A percentile compares a stretch with the other conserved stretches of the same genome.
Evolutionary conservation across 2,329 filamentous ascomycete genomes (phyloP).

Genomic region (Gaeumannomyces tritici): DNA sequence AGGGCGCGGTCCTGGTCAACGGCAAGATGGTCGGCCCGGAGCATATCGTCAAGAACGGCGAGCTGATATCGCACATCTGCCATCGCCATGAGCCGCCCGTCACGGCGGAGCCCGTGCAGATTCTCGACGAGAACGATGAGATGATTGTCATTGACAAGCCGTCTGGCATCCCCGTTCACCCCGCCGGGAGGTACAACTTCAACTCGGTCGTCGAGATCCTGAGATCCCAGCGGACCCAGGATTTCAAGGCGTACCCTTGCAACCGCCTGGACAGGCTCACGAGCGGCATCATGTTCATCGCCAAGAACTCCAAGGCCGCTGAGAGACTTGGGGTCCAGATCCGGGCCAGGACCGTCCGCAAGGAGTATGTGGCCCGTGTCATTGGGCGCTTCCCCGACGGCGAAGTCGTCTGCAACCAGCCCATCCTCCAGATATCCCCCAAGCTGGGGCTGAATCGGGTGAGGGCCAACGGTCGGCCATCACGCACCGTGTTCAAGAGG

Average conservation of each 20-base stretch:
- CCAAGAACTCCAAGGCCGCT: conserved; percentile 73
- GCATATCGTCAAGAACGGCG: conserved; percentile 75
- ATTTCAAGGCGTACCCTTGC: conserved; percentile 58
- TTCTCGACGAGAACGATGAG: conserved; percentile 86
- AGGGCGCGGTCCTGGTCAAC: conserved; percentile 72
- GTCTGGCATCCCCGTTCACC: conserved; percentile 87
- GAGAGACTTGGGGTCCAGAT: conserved; percentile 71
- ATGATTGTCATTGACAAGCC: conserved; percentile 98
- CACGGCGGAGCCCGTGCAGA: conserved; percentile 64
- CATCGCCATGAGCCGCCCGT: conserved; percentile 95
- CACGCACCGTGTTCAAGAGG: conserved; percentile 83
- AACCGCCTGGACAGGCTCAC: conserved; percentile 92
- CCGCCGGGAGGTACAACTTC: conserved; percentile 89
- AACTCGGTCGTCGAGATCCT: conserved; percentile 94
- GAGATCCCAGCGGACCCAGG: conserved; percentile 57
- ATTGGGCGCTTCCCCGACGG: conserved; percentile 86
- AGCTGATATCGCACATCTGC: conserved; percentile 83
- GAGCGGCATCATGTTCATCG: conserved; percentile 96
- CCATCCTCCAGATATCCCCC: conserved; percentile 87
- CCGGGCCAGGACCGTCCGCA: conserved; percentile 70
- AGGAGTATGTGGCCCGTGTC: conserved; percentile 91
- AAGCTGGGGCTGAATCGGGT: conserved; percentile 92
- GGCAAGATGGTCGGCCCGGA: conserved; percentile 58
- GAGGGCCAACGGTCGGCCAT: conserved; percentile 84
- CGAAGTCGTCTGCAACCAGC: conserved; percentile 85